Base-by-base conservation (phyloP, 306 rosid genomes). In the Cucurbita maxima region DNA sequence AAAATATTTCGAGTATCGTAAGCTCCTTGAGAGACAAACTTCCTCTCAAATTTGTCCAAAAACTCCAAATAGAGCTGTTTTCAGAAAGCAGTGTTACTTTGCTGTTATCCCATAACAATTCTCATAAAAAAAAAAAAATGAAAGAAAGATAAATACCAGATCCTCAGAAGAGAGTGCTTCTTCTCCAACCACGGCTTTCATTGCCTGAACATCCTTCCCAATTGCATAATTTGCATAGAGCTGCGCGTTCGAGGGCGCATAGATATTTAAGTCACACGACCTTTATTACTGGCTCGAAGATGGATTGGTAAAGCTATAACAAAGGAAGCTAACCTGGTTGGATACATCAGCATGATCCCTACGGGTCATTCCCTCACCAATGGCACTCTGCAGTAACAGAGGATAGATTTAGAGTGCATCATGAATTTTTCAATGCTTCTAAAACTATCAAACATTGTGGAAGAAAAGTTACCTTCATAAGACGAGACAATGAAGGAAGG, bases 101-200 rank as follows among this genome's bases (percentile, higher is more conserved):
- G 58, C 76, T 69, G 67, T 16, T 51, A 51, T 77, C 6, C 41
- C 14, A 22, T 1, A 44, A 66, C 72, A 66, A 10, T 19, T 44
- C 3, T 5, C 54, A 47, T 6, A 6, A 4, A 30, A 30, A 22
- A 30, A 30, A 22, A 22, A 50, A 50, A 34, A 30, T 69, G 7
- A 34, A 34, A 70, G 12, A 34, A 34, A 34, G 58, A 80, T 76
- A 4, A 79, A 80, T 76, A 94, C 99, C 99, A 95, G 78, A 79
- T 95, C 99, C 87, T 95, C 99, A 0, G 97, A 95, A 69, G 99
- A 95, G 74, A 95, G 99, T 50, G 99, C 99, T 88, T 95, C 99
- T 85, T 95, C 99, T 88, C 99, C 99, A 2, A 95, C 99, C 81
- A 95, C 99, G 57, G 97, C 99, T 87, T 95, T 95, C 99, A 95